Evolutionary conservation across 169 alveolate species (phyloP), one percentile per base, ranked within the genome.

Genomic region (Eimeria acervulina): DNA sequence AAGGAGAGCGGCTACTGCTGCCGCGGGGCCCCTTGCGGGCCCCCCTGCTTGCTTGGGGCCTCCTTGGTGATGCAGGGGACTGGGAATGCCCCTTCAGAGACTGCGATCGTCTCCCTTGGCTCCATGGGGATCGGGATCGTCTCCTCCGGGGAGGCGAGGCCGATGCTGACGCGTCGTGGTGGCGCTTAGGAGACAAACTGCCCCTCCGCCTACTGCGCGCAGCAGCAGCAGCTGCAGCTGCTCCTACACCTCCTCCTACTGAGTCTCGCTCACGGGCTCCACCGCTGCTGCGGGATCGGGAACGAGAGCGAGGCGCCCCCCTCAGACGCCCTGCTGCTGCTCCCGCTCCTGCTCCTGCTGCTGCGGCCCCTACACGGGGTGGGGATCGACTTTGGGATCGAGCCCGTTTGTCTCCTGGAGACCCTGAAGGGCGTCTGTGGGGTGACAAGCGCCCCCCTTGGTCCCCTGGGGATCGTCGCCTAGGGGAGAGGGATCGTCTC

Each of bases 1-100:
- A 78, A 31, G 55, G 89, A 31, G 89, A 78, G 33, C 55, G 59
- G 89, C 89, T 78, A 63, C 66, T 78, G 63, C 89, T 78, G 89
- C 63, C 89, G 33, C 44, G 33, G 89, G 63, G 89, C 63, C 89
- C 89, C 63, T 63, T 28, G 31, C 74, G 74, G 21, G 38, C 74
- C 66, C 63, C 61, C 63, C 33, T 42, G 44, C 63, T 17, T 17
- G 44, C 26, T 26, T 23, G 84, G 36, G 59, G 63, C 63, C 89
- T 78, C 44, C 89, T 42, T 36, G 63, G 55, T 1, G 89, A 36
- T 15, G 52, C 33, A 31, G 84, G 42, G 44, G 89, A 78, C 26
- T 26, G 61, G 17, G 89, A 78, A 12, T 15, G 40, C 44, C 89
- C 40, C 89, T 42, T 26, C 63, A 19, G 63, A 17, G 89, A 78